These are phyloP conservation scores for Ananas comosus DNA, from an alignment of 176 grass and related monocot genomes.

Conservation along the genomic window DNA sequence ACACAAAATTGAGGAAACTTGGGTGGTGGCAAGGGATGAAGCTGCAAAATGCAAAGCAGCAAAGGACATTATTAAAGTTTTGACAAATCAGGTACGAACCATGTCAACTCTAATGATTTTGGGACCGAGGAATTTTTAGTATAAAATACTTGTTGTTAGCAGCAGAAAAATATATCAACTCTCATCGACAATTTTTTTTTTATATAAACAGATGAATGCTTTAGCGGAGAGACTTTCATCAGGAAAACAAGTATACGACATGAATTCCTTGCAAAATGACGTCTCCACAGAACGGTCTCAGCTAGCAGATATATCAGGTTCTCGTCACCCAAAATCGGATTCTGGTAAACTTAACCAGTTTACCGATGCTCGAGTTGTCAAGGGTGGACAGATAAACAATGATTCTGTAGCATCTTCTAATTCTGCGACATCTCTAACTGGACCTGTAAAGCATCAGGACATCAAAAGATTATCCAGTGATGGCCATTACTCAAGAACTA, in stretches of 20 bases:
- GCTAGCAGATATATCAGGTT: slow-evolving; percentile 18
- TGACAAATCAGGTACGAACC: slow-evolving; percentile 69
- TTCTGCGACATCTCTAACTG: slow-evolving; percentile 1
- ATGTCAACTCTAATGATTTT: slow-evolving; percentile 1
- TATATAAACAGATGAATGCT: slow-evolving; percentile 36
- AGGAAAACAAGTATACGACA: slow-evolving; percentile 8
- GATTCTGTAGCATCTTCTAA: slow-evolving; percentile 13
- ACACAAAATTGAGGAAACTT: slow-evolving; percentile 81
- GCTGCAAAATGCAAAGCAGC: slow-evolving; percentile 83
- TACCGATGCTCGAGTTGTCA: not conserved
- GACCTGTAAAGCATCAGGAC: slow-evolving; percentile 12
- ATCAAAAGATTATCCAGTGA: slow-evolving; percentile 17
- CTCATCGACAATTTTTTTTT: not conserved
- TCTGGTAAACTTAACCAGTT: slow-evolving; percentile 12
- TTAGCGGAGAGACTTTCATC: slow-evolving; percentile 42
- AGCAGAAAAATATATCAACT: not conserved
- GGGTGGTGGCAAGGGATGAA: slow-evolving; percentile 54
- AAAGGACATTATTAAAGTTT: slow-evolving; percentile 72
- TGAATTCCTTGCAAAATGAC: slow-evolving; percentile 18
- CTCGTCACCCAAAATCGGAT: slow-evolving; percentile 13
- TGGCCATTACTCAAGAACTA: not conserved
- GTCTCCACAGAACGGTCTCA: not conserved
- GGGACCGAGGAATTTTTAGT: not conserved
- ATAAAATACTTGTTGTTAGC: not conserved
- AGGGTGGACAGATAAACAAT: not conserved